Base-by-base conservation (phyloP, 1,284 basidiomycete species). In the Naganishia albida region DNA sequence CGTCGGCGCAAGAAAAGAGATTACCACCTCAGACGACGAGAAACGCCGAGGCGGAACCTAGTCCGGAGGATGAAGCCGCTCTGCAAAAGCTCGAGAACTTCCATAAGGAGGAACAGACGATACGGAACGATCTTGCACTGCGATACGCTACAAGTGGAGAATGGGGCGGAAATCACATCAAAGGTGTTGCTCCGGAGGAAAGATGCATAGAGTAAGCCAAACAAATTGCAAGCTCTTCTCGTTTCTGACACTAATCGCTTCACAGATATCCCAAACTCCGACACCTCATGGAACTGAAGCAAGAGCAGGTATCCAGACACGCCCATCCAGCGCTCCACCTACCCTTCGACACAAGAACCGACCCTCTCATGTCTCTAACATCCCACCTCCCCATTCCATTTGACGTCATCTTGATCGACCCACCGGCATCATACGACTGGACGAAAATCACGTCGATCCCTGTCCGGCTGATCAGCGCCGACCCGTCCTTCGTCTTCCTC, bases 101-200 rank as follows among this genome's bases (percentile, higher is more conserved):
- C 23, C 57, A 60, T 20, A 60, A 49, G 34, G 57, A 60, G 30
- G 95, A 97, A 75, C 92, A 97, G 75, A 95, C 92, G 0, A 88
- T 99, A 52, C 84, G 93, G 60, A 98, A 96, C 75, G 93, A 98
- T 80, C 95, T 96, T 74, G 91, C 89, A 1, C 88, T 90, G 77
- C 82, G 88, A 71, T 98, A 95, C 77, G 91, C 94, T 48, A 88
- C 91, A 70, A 85, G 88, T 1, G 93, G 93, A 8, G 88, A 91
- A 70, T 91, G 91, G 86, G 91, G 92, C 1, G 91, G 93, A 77
- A 88, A 95, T 74, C 91, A 88, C 85, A 89, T 97, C 16, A 81
- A 92, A 6, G 92, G 92, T 30, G 89, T 90, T 2, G 88, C 88
- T 67, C 88, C 89, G 18, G 87, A 90, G 48, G 86, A 86, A 67